Conservation (phyloP, 257 asterid genomes). For the Solanum acaule region DNA sequence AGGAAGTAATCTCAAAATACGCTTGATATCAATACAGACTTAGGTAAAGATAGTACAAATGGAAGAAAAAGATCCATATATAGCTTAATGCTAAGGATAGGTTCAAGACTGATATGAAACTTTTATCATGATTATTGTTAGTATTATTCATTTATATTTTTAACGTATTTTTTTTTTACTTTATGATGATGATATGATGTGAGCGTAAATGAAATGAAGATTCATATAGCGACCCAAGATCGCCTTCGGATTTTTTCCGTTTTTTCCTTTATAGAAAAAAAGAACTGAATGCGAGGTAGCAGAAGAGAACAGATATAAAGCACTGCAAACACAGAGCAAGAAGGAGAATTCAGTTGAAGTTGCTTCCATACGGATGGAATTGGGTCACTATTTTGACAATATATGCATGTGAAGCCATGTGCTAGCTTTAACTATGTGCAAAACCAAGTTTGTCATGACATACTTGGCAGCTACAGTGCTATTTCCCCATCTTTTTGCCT, state of each 20-base stretch:
- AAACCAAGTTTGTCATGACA: constrained; percentile 11
- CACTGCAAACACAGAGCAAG: neutral
- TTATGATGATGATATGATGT: neutral
- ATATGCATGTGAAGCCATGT: constrained; percentile 25
- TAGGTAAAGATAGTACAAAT: neutral
- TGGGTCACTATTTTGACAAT: neutral
- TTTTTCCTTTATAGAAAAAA: too few species aligned
- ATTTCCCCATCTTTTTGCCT: neutral
- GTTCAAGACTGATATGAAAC: too few species aligned
- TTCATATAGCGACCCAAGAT: neutral
- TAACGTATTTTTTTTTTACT: too few species aligned
- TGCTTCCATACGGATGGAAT: neutral
- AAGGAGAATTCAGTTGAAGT: neutral
- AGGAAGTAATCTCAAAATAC: neutral
- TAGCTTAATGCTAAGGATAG: neutral
- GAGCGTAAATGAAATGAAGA: neutral
- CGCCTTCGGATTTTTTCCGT: neutral
- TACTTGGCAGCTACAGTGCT: neutral
- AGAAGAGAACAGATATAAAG: neutral
- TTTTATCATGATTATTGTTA: neutral
- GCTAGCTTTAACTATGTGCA: constrained; percentile 7
- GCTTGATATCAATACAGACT: neutral
- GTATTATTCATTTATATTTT: too few species aligned
- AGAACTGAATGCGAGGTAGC: neutral
- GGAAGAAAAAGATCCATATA: neutral